These are phyloP conservation scores for Tephrocybe rancida DNA, from an alignment of 768 basidiomycete species.

Conservation along the genomic window DNA sequence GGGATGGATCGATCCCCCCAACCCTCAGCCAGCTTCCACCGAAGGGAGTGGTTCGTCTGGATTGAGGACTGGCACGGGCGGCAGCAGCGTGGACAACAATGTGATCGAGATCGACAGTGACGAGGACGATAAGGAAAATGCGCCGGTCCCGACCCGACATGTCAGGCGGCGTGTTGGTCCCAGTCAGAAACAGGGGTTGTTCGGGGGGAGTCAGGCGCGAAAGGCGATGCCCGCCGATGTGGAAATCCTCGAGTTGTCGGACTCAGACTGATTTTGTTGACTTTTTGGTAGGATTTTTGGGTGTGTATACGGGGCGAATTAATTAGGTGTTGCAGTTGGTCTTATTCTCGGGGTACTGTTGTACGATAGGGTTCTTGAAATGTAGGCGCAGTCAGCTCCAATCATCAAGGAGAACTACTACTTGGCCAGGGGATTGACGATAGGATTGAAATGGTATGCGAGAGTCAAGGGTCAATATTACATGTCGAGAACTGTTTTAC, in stretches of 20 bases:
- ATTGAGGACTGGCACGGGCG: neutral
- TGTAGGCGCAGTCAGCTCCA: slow-evolving; percentile 10
- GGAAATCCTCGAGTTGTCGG: slow-evolving; percentile 64
- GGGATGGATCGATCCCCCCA: neutral
- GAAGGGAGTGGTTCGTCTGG: slow-evolving; percentile 3
- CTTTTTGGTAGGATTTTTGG: neutral
- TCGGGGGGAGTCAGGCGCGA: slow-evolving; percentile 6
- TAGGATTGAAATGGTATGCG: slow-evolving; percentile 1
- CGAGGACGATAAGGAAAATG: slow-evolving; percentile 66
- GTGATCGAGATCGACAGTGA: slow-evolving; percentile 49
- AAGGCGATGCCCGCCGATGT: slow-evolving; percentile 23
- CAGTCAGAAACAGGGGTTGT: slow-evolving; percentile 3
- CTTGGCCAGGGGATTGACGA: slow-evolving; percentile 18
- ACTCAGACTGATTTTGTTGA: slow-evolving; percentile 38
- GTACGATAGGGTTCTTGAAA: slow-evolving; percentile 10
- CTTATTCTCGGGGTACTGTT: neutral
- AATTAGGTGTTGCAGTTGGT: neutral
- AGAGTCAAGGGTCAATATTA: slow-evolving; percentile 17
- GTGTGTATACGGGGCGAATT: neutral
- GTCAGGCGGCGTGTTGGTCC: slow-evolving; percentile 42
- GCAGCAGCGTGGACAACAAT: slow-evolving; percentile 18
- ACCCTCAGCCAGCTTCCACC: slow-evolving; percentile 4
- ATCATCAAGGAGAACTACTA: slow-evolving; percentile 5
- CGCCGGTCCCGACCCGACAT: slow-evolving; percentile 51
- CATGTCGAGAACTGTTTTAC: slow-evolving; percentile 20